phyloP scores from a whole-genome alignment of 1,284 basidiomycete genomes.

The Ganoderma meredithae region DNA sequence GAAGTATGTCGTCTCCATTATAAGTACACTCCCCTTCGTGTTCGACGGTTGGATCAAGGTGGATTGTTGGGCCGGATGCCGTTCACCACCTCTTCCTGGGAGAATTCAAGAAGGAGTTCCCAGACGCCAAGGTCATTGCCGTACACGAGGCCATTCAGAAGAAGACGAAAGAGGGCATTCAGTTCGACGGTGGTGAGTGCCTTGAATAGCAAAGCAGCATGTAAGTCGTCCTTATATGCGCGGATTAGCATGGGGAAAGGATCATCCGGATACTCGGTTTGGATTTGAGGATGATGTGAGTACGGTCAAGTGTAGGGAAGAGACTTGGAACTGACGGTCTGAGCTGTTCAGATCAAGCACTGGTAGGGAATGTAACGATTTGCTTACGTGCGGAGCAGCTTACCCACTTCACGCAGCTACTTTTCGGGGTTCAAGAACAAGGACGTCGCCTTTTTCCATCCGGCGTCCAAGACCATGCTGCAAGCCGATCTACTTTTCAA shows the following conservation, averaged over 20 bases:
- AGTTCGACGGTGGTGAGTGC: slow-evolving; percentile 65
- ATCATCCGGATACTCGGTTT: slow-evolving; percentile 56
- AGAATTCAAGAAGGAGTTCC: slow-evolving; percentile 80
- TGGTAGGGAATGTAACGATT: slow-evolving; percentile 47
- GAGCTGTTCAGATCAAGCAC: slow-evolving; percentile 54
- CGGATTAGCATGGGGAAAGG: slow-evolving; percentile 16
- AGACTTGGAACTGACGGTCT: neutral
- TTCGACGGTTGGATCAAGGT: slow-evolving; percentile 49
- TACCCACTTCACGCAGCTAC: slow-evolving; percentile 54
- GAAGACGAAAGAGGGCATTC: slow-evolving; percentile 46
- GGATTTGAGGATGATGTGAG: slow-evolving; percentile 86
- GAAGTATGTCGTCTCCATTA: neutral
- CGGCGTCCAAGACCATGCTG: slow-evolving; percentile 79
- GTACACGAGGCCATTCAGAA: slow-evolving; percentile 62
- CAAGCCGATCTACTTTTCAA: slow-evolving; percentile 93
- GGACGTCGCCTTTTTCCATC: slow-evolving; percentile 91
- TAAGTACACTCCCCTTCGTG: neutral
- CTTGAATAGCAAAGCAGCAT: neutral
- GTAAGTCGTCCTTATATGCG: slow-evolving; percentile 23
- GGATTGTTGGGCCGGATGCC: slow-evolving; percentile 69
- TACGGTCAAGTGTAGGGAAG: slow-evolving; percentile 4
- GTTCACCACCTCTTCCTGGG: slow-evolving; percentile 75
- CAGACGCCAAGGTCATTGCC: slow-evolving; percentile 78
- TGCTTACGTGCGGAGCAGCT: no score
- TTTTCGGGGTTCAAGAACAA: slow-evolving; percentile 87